phyloP scores from a whole-genome alignment of 257 asterid species.

The Solanum lycopersicoides region DNA sequence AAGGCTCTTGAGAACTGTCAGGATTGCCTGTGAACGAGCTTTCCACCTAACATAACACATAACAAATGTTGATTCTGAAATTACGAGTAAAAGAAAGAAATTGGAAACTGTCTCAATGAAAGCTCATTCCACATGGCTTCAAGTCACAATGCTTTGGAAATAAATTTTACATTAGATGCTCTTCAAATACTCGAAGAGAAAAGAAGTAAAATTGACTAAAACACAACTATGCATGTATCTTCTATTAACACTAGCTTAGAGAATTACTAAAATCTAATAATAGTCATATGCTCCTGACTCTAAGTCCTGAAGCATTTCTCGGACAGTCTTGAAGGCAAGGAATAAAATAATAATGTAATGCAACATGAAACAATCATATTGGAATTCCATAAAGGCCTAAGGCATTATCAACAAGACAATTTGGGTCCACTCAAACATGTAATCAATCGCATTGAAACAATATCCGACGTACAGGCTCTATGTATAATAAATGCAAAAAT shows the following conservation, averaged over 20 bases:
- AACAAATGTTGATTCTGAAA: not conserved
- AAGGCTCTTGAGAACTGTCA: constrained; percentile 56
- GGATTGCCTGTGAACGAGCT: constrained; percentile 70
- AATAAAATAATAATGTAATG: not conserved
- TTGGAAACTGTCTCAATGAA: not conserved
- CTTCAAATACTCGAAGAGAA: not conserved
- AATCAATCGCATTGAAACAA: not conserved
- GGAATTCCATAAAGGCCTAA: not conserved
- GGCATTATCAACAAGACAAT: not conserved
- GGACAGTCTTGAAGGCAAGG: not conserved
- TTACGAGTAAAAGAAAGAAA: not conserved
- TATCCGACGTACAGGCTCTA: not conserved
- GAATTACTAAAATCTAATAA: not conserved
- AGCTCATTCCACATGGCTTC: not conserved
- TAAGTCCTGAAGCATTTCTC: not conserved
- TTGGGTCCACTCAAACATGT: not conserved
- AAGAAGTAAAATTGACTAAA: not conserved
- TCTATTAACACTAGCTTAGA: not conserved
- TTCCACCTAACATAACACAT: constrained; percentile 61
- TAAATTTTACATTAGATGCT: not conserved
- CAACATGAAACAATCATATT: not conserved
- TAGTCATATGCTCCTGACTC: not conserved
- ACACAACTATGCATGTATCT: not conserved
- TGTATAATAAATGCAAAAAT: not conserved
- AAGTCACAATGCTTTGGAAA: not conserved